Evolutionary conservation across 176 grass and related monocot genomes (phyloP), one percentile per base, ranked within the genome.

Genomic region (Zoysia pacifica): DNA sequence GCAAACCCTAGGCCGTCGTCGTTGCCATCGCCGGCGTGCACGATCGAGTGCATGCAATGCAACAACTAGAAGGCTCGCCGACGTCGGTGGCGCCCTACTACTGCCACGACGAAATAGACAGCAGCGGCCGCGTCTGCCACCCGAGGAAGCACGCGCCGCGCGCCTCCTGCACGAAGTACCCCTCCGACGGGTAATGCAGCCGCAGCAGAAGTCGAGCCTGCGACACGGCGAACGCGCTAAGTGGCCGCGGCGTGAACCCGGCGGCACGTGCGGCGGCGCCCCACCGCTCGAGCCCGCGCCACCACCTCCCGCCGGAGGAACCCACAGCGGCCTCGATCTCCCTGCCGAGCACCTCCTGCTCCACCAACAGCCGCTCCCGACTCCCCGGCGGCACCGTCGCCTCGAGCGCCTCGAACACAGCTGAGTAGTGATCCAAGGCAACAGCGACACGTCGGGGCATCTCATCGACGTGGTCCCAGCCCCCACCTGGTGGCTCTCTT

Each of bases 61-160:
- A 54, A 55, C 16, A 13, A 37, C 19, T 53, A 39, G 52, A 44
- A 71, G 73, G 18, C 10, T 43, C 69, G 48, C 35, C 74, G 50
- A 48, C 67, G 28, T 28, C 28, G 49, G 13, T 48, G 59, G n/a
- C 0, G 43, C 50, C 16, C 2, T 13, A 1, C 11, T 91, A 94
- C 65, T 93, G 90, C 96, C 96, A 99, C 35, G 96, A 86, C 54
- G 96, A 99, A n/a, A 99, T 90, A 15, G 92, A 99, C 59, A 95
- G 90, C 81, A 95, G 81, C 38, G 96, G 81, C 45, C 91, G 86
- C 41, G 78, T 85, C 85, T 99, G 92, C 96, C 96, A 99, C 1
- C 92, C 96, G 55, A 99, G 88, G 75, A 93, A 91, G 84, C 91
- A 89, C 3, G 90, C 86, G 16, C 91, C 96, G 47, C 84, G 89